Base-by-base conservation (phyloP, 331 rosid genomes). In the Saraca asoca region DNA sequence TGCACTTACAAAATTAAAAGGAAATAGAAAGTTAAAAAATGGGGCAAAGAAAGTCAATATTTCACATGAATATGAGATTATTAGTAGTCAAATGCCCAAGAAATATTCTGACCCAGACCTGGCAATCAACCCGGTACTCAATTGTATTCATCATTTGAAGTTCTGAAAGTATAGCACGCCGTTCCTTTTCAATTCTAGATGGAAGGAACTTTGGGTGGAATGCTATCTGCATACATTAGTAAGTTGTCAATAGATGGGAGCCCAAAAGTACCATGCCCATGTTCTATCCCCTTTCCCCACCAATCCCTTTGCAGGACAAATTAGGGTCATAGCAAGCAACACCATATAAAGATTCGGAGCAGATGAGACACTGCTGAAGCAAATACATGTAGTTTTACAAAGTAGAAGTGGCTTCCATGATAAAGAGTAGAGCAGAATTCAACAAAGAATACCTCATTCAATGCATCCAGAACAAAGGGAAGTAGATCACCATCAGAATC, bases 131-230 rank as follows among this genome's bases (percentile, higher is more conserved):
- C 35, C 99, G 95, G 56, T 94, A 94, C 66, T 94, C 99, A 78
- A 90, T 90, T 16, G 99, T 94, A 72, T 94, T 94, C 99, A 94
- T 90, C 99, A 94, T 94, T 77, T 94, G 99, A 75, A 94, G 84
- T 82, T 94, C 97, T 31, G 99, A 94, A 50, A 94, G 97, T 72
- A 94, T 94, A 43, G 99, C 99, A 62, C 92, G 96, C 51, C 97
- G 84, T 79, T 94, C 99, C 62, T 94, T 94, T 78, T 94, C 99
- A 80, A 94, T 90, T 69, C 99, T 82, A 64, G 99, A 94, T 58
- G 99, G 67, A 75, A 94, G 99, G 74, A 94, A 94, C 75, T 88
- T 94, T 5, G 99, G 99, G 67, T 90, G 92, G 84, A 94, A 94
- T 38, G 97, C 95, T 63, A 94, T 94, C 97, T 94, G 87, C 77